phyloP scores from a whole-genome alignment of 192 early-diverging fungal genomes.

The Kappamyces sp. region DNA sequence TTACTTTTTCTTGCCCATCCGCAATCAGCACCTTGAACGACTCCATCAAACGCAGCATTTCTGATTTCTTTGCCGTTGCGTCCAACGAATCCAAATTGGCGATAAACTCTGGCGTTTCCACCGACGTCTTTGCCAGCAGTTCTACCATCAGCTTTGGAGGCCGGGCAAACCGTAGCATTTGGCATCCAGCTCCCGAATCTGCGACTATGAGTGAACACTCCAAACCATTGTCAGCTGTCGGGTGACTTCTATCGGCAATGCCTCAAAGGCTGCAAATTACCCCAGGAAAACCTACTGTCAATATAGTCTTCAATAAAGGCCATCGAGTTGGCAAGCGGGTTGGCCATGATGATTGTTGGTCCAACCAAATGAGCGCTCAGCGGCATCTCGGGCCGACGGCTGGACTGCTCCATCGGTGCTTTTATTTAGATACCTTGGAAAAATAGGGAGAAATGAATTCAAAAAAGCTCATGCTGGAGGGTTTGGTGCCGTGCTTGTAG shows the following conservation, averaged over 20 bases:
- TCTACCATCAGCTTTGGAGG: neutral
- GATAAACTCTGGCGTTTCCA: conserved; percentile 69
- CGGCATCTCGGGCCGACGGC: too few species aligned
- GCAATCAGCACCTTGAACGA: conserved; percentile 71
- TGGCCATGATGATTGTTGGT: too few species aligned
- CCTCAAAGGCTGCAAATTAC: conserved; percentile 25
- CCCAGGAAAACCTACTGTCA: conserved; percentile 60
- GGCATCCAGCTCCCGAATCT: conserved; percentile 89
- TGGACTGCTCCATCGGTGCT: too few species aligned
- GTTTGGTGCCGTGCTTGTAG: conserved; percentile 90
- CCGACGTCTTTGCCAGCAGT: conserved; percentile 65
- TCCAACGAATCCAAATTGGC: conserved; percentile 43
- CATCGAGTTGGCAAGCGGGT: neutral
- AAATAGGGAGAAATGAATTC: conserved; percentile 83
- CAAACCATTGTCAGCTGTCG: conserved; percentile 76
- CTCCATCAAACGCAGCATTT: conserved; percentile 47
- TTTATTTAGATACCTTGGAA: conserved; percentile 27
- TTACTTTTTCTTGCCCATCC: conserved; percentile 90
- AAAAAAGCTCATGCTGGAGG: conserved; percentile 97
- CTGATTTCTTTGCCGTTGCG: conserved; percentile 43
- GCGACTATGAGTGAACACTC: neutral
- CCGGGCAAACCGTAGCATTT: conserved; percentile 52
- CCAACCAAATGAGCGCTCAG: too few species aligned
- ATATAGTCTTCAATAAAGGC: conserved; percentile 78
- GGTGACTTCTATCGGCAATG: conserved; percentile 42